A percentile compares a stretch with the other conserved stretches of the same genome.
Conservation (phyloP, 2,329 filamentous ascomycete genomes). For the Curvularia verruculosa region DNA sequence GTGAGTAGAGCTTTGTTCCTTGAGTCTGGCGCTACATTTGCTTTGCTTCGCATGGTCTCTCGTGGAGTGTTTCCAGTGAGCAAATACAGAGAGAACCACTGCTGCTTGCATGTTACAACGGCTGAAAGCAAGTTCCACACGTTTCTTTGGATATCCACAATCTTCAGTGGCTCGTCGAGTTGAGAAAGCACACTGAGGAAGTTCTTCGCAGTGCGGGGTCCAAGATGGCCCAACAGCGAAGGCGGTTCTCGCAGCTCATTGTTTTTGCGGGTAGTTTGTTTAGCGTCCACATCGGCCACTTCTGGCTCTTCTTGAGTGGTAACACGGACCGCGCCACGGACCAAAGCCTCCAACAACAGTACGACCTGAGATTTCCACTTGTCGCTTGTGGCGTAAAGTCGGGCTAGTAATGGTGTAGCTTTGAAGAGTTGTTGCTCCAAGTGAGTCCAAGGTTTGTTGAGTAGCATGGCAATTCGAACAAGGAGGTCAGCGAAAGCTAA, state of each 20-base stretch:
- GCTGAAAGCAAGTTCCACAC: constrained; percentile 88
- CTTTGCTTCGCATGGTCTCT: constrained; percentile 68
- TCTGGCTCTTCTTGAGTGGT: constrained; percentile 46
- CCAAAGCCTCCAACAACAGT: constrained; percentile 72
- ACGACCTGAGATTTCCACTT: constrained; percentile 70
- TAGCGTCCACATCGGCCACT: constrained; percentile 12
- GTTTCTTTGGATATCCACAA: constrained; percentile 67
- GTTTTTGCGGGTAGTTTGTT: constrained; percentile 3
- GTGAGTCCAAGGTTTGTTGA: constrained; percentile 67
- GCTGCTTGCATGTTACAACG: constrained; percentile 86
- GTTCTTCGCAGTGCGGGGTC: constrained; percentile 78
- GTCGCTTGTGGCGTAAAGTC: constrained; percentile 74
- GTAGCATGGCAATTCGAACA: constrained; percentile 70
- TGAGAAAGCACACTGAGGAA: constrained; percentile 80
- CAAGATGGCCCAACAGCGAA: constrained; percentile 91
- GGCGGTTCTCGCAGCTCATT: constrained; percentile 67
- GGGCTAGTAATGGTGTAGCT: constrained; percentile 74
- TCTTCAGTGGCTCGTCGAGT: constrained; percentile 75
- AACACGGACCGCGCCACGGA: constrained; percentile 69
- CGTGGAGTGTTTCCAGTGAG: constrained; percentile 86
- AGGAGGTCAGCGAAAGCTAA: constrained; percentile 71
- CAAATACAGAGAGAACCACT: constrained; percentile 94
- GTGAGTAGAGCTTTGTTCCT: constrained; percentile 71
- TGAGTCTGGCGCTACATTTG: constrained; percentile 48
- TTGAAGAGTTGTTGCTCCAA: constrained; percentile 83